phyloP scores from a whole-genome alignment of 2,329 filamentous ascomycete species.

The Diplodia mutila region DNA sequence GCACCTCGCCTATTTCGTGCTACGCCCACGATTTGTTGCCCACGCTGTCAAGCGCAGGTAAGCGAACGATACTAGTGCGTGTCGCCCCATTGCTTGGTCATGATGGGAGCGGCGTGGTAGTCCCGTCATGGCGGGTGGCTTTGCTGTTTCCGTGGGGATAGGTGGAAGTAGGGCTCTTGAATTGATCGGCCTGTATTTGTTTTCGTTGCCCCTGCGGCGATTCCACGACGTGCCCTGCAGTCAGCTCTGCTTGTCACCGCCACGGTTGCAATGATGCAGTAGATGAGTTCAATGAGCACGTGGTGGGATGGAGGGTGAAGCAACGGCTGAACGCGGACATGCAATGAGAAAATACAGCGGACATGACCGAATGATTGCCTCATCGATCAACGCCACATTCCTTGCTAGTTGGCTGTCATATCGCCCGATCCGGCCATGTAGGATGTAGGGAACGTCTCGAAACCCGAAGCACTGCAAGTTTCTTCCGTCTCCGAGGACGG shows the following conservation, averaged over 20 bases:
- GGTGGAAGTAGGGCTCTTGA: background rate
- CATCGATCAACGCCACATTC: background rate
- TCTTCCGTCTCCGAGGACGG: background rate
- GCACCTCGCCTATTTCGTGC: conserved; percentile 6
- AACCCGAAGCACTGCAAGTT: background rate
- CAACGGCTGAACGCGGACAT: background rate
- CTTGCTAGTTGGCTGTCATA: background rate
- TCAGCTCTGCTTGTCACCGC: background rate
- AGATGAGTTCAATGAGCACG: background rate
- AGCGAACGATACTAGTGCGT: background rate
- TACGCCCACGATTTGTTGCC: background rate
- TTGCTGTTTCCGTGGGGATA: background rate
- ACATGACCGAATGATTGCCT: background rate
- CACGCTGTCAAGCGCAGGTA: background rate
- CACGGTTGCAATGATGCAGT: background rate
- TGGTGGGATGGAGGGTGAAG: background rate
- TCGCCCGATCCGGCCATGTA: background rate
- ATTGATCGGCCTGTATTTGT: background rate
- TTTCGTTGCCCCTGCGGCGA: background rate
- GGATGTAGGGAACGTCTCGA: background rate
- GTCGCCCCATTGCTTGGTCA: background rate
- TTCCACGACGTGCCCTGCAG: background rate
- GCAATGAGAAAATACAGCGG: background rate
- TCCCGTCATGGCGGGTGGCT: background rate
- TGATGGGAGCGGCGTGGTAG: background rate